These are phyloP conservation scores for Craspedostauros australis DNA, from an alignment of 108 stramenopile species.

Conservation along the genomic window DNA sequence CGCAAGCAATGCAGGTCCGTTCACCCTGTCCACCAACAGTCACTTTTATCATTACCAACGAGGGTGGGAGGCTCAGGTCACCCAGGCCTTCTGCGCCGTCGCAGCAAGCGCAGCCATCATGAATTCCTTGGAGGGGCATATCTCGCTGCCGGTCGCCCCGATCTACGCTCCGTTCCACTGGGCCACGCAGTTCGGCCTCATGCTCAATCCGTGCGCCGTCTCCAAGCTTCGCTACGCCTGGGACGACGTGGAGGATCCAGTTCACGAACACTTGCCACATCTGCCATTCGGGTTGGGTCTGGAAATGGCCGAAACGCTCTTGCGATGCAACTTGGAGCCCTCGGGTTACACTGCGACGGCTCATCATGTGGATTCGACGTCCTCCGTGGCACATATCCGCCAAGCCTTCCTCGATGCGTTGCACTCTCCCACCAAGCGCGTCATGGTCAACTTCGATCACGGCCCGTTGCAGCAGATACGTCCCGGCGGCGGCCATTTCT, in stretches of 20 bases:
- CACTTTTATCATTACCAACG: slow-evolving; percentile 60
- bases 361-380: slow-evolving; percentile 34
- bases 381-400: slow-evolving; percentile 33
- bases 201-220: slow-evolving; percentile 44
- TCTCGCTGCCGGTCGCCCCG: slow-evolving; percentile 60
- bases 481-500: slow-evolving; percentile 89
- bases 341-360: slow-evolving; percentile 33
- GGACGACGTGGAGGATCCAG: slow-evolving; percentile 27
- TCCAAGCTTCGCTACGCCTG: slow-evolving; percentile 5
- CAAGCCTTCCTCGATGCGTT: slow-evolving; percentile 47
- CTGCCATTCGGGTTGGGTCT: slow-evolving; percentile 55
- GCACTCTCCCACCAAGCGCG: slow-evolving; percentile 38
- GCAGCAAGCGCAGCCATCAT: slow-evolving; percentile 57
- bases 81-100: slow-evolving; percentile 79
- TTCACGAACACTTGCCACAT: slow-evolving; percentile 16
- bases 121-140: slow-evolving; percentile 57
- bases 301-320: slow-evolving; percentile 36
- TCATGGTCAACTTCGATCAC: slow-evolving; percentile 72
- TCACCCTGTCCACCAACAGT: slow-evolving; percentile 36
- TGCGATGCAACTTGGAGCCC: slow-evolving; percentile 48
- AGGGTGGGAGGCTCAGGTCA: slow-evolving; percentile 81
- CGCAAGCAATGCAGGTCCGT: neutral
- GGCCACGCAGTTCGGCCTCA: slow-evolving; percentile 61
- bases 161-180: slow-evolving; percentile 67
- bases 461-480: slow-evolving; percentile 51